These are phyloP conservation scores for Dioscorea zingiberensis DNA, from an alignment of 106 monocot genomes.

Conservation along the genomic window DNA sequence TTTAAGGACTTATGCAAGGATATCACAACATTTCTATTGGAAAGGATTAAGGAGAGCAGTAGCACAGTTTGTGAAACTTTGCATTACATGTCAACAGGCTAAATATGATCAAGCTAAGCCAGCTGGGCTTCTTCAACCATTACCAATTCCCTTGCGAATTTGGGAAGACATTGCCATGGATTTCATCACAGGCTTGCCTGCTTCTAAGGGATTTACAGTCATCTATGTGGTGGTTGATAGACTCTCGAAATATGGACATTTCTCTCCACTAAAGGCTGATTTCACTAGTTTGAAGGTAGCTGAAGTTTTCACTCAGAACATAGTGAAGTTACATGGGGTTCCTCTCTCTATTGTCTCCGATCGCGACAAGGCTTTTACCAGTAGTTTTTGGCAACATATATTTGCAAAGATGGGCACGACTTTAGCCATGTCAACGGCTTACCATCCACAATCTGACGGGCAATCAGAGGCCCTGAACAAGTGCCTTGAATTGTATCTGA, in stretches of 20 bases:
- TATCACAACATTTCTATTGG: not conserved
- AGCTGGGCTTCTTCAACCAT: not conserved
- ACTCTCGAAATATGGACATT: slow-evolving; percentile 4
- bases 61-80: not conserved
- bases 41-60: no score
- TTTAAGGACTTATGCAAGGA: not conserved
- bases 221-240: slow-evolving; percentile 5
- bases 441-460: not conserved
- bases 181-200: slow-evolving; percentile 1
- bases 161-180: slow-evolving; percentile 3
- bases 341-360: not conserved
- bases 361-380: not conserved
- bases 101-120: not conserved
- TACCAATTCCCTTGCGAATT: not conserved
- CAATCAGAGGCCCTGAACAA: not conserved
- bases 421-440: no score
- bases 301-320: not conserved
- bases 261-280: not conserved
- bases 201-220: not conserved
- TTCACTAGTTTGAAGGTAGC: not conserved
- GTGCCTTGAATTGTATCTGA: not conserved
- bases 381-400: not conserved
- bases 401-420: no score
- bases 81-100: not conserved
- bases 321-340: slow-evolving; percentile 1